Conservation (phyloP, 2,329 filamentous ascomycete species). For the Phoma sp. region DNA sequence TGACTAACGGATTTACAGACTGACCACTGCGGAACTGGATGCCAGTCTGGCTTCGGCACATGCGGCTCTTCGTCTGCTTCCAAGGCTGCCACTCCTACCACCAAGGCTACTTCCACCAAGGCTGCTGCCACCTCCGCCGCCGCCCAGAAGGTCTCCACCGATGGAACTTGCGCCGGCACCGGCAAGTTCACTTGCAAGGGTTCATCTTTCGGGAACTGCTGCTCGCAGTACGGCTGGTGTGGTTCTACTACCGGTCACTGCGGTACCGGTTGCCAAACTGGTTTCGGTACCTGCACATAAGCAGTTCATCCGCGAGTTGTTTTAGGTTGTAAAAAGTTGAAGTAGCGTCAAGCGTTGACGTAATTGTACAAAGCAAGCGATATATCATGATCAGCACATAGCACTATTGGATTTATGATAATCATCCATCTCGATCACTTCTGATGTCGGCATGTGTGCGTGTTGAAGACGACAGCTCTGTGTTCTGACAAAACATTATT, state of each 20-base stretch:
- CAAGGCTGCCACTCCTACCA: conserved; percentile 2
- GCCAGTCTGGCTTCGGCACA: conserved; percentile 44
- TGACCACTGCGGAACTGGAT: conserved; percentile 42
- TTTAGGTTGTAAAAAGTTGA: conserved; percentile 13
- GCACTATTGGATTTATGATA: conserved; percentile 6
- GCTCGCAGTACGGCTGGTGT: conserved; percentile 53
- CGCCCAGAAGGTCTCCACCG: conserved; percentile 30
- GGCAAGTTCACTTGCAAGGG: conserved; percentile 50
- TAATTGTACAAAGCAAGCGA: conserved; percentile 16
- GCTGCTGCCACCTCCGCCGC: conserved; percentile 5
- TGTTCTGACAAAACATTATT: too few relatives aligned
- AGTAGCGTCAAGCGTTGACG: conserved; percentile 15
- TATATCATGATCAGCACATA: conserved; percentile 12
- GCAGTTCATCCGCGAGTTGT: neutral
- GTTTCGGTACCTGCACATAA: conserved; percentile 41
- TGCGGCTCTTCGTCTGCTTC: conserved; percentile 25
- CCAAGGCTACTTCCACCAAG: conserved; percentile 8
- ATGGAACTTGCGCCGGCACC: conserved; percentile 37
- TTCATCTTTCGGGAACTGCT: conserved; percentile 56
- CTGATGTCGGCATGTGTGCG: neutral
- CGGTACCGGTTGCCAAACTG: conserved; percentile 39
- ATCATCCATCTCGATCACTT: neutral
- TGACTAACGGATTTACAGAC: neutral
- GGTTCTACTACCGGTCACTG: conserved; percentile 40
- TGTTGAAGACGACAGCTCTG: too few relatives aligned